Conservation (phyloP, 495 filamentous ascomycete genomes). For the Lichenothelia convexa region DNA sequence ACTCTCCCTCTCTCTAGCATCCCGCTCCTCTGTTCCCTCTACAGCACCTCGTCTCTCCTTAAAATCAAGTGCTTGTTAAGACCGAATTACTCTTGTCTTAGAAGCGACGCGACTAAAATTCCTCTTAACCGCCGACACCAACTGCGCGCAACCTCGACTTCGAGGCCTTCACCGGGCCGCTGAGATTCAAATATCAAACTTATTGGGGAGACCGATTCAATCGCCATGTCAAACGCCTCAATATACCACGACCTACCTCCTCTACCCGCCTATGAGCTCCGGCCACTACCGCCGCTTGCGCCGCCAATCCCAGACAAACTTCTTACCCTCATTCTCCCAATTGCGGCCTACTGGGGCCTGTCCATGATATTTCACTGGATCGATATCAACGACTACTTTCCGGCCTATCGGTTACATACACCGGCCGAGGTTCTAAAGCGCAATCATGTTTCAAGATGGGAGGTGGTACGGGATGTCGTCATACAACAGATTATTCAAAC, state of each 20-base stretch:
- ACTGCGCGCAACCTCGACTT: too few species aligned
- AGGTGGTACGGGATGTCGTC: slow-evolving; percentile 74
- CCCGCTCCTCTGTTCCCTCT: too few species aligned
- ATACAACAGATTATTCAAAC: slow-evolving; percentile 82
- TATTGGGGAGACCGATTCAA: not conserved
- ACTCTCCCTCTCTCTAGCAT: too few species aligned
- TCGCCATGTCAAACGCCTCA: slow-evolving; percentile 28
- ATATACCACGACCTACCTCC: slow-evolving; percentile 41
- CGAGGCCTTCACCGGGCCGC: too few species aligned
- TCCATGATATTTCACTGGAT: slow-evolving; percentile 78
- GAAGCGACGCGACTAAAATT: too few species aligned
- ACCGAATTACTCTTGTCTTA: too few species aligned
- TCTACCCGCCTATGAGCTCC: slow-evolving; percentile 52
- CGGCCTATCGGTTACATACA: slow-evolving; percentile 79
- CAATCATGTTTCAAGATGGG: slow-evolving; percentile 65
- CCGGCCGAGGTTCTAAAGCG: slow-evolving; percentile 71
- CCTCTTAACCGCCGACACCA: too few species aligned
- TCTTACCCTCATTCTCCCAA: slow-evolving; percentile 53
- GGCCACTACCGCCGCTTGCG: slow-evolving; percentile 48
- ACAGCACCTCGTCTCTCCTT: too few species aligned
- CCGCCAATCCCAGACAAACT: slow-evolving; percentile 65
- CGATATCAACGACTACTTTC: slow-evolving; percentile 64
- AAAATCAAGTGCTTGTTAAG: too few species aligned
- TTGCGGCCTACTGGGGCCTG: slow-evolving; percentile 72
- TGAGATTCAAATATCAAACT: too few species aligned